Evolutionary conservation across 306 rosid genomes (phyloP).

Genomic region (Cicer cuneatum): DNA sequence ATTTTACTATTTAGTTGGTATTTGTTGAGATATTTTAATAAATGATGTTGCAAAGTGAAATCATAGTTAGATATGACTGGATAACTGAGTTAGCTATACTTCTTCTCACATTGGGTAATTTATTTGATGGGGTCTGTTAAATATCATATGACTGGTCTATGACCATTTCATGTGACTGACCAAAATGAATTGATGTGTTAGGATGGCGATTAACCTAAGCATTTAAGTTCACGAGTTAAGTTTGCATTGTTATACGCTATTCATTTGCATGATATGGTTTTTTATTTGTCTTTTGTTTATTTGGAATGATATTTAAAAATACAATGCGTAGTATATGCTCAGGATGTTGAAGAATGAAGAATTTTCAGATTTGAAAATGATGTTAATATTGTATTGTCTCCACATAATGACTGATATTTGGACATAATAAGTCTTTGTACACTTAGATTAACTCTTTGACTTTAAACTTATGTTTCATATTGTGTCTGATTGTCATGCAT

Average conservation of each 20-base stretch:
- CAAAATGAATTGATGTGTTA: constrained; percentile 15
- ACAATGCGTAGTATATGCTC: neutral
- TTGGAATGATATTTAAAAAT: constrained; percentile 12
- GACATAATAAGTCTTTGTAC: constrained; percentile 8
- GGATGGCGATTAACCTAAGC: constrained; percentile 11
- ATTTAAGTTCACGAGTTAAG: constrained; percentile 9
- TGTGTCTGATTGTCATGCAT: neutral
- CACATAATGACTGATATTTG: constrained; percentile 29
- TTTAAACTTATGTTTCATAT: constrained; percentile 10
- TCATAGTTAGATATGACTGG: neutral
- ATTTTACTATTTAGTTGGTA: neutral
- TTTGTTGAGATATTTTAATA: neutral
- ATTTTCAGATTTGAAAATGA: constrained; percentile 1
- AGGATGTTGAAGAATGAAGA: constrained; percentile 16
- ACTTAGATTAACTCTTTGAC: neutral
- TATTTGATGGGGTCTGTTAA: neutral
- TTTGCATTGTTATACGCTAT: neutral
- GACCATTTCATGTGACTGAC: constrained; percentile 7
- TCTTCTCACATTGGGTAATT: neutral
- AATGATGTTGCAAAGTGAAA: neutral
- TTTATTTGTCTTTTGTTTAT: constrained; percentile 11
- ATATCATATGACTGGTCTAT: constrained; percentile 3
- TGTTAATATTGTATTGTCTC: constrained; percentile 20
- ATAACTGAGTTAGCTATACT: constrained; percentile 1
- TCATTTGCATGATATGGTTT: constrained; percentile 1